These are phyloP conservation scores for Metschnikowia orientalis DNA, from an alignment of 805 yeast species.

Conservation along the genomic window DNA sequence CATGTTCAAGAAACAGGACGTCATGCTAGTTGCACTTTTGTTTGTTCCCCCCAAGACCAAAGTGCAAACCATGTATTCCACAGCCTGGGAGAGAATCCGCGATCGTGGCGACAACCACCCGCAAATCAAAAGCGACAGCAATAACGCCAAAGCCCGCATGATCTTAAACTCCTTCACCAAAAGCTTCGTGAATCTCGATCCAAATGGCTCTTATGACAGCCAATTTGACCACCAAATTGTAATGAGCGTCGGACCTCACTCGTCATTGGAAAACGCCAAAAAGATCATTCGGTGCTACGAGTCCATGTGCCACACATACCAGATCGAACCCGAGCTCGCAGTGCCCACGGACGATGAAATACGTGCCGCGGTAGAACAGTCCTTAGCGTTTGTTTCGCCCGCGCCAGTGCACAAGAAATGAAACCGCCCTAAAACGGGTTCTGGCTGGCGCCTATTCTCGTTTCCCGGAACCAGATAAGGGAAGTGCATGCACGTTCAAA, in stretches of 20 bases:
- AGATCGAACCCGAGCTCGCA: no score
- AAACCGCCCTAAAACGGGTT: no score
- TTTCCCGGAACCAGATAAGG: no score
- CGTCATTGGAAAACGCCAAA: slow-evolving; percentile 13
- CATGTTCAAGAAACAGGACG: slow-evolving; percentile 38
- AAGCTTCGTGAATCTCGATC: slow-evolving; percentile 60
- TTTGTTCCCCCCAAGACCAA: slow-evolving; percentile 43
- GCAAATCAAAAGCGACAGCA: slow-evolving; percentile 57
- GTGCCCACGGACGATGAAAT: no score
- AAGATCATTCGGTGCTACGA: slow-evolving; percentile 5
- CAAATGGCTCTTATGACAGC: slow-evolving; percentile 51
- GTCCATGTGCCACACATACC: not conserved
- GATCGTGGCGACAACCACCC: slow-evolving; percentile 86
- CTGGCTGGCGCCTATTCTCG: no score
- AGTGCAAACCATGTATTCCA: slow-evolving; percentile 37
- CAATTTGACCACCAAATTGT: slow-evolving; percentile 63
- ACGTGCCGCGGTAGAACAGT: no score
- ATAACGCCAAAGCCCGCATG: slow-evolving; percentile 45
- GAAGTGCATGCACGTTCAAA: no score
- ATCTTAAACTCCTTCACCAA: slow-evolving; percentile 73
- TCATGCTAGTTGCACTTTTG: slow-evolving; percentile 64
- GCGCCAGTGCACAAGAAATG: no score
- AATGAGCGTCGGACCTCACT: slow-evolving; percentile 36
- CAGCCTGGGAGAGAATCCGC: slow-evolving; percentile 58
- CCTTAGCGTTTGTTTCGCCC: no score